Base-by-base conservation (phyloP, 805 yeast genomes). In the Yueomyces sp. region DNA sequence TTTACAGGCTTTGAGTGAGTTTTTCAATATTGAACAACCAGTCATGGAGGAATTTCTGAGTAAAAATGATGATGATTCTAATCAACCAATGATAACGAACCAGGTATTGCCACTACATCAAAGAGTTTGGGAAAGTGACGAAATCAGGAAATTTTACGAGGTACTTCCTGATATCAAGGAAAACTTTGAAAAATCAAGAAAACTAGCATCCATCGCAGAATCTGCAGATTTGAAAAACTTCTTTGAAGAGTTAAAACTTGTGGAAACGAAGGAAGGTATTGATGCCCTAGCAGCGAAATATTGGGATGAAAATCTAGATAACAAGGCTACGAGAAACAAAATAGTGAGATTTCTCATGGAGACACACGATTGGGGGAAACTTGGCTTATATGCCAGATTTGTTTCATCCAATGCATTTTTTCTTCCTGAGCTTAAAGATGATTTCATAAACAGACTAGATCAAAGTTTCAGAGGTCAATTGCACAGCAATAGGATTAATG, bases 261-360 rank as follows among this genome's bases (percentile, higher is more conserved):
- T 71, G 0, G 54, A 62, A 3, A 64, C 72, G 1, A 74, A 67
- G 6, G 65, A 68, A 40, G 78, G 71, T 26, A 61, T 80, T 26
- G 82, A 79, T 46, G 59, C 63, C 3, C 57, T 73, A 4, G 73
- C 70, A 1, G 46, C 56, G 12, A 67, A 65, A 6, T 80, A 73
- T 57, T 73, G 81, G 74, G 43, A 47, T 3, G 49, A 60, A n/a
- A 62, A 60, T 6, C 60, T 85, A 28, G 74, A 80, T 55, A 84
- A 83, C 53, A 85, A 81, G 57, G 87, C 92, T 0, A 77, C 94
- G 0, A 72, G 70, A 40, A 73, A 76, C 49, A 67, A 85, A 49
- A 55, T 87, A 5, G 53, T 75, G 41, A 73, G 70, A 42, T 76
- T 76, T 53, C 72, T 85, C 44, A 61, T 69, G 4, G 75, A 73